Conservation (phyloP, 2,329 filamentous ascomycete species). For the Paracamarosporium sp. region DNA sequence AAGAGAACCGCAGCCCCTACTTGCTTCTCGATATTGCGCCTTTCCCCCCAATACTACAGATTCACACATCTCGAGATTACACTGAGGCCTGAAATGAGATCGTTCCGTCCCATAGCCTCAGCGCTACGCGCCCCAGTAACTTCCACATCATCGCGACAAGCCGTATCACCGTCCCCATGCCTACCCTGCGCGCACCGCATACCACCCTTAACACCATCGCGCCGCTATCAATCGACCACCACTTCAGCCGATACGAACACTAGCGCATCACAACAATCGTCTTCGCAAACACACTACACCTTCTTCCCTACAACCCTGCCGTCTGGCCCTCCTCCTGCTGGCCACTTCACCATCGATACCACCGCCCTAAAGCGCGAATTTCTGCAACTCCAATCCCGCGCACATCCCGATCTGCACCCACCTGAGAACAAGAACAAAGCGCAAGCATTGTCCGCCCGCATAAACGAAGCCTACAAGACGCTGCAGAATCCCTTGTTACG, state of each 20-base stretch:
- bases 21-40: not conserved
- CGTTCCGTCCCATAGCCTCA: slow-evolving; percentile 26
- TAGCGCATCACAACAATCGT: slow-evolving; percentile 9
- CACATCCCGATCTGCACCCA: slow-evolving; percentile 73
- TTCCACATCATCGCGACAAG: slow-evolving; percentile 23
- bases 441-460: slow-evolving; percentile 78
- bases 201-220: slow-evolving; percentile 15
- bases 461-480: slow-evolving; percentile 93
- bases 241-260: slow-evolving; percentile 16
- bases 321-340: slow-evolving; percentile 75
- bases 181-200: slow-evolving; percentile 29
- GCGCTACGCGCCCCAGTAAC: slow-evolving; percentile 32
- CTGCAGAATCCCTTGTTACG: slow-evolving; percentile 78
- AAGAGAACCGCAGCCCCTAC: not conserved
- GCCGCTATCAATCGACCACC: slow-evolving; percentile 32
- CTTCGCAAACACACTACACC: slow-evolving; percentile 73
- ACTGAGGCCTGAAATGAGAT: slow-evolving; percentile 19
- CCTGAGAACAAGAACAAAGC: slow-evolving; percentile 64
- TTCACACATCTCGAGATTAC: too few relatives aligned
- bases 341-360: slow-evolving; percentile 77
- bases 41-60: too few relatives aligned
- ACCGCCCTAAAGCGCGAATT: slow-evolving; percentile 81
- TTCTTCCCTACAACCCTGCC: slow-evolving; percentile 86
- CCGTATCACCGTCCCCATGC: slow-evolving; percentile 27
- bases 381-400: slow-evolving; percentile 77